A percentile compares a stretch with the other conserved stretches of the same genome.
Evolutionary conservation across 2,329 filamentous ascomycete species (phyloP).

Genomic region (Claviceps quebecensis): DNA sequence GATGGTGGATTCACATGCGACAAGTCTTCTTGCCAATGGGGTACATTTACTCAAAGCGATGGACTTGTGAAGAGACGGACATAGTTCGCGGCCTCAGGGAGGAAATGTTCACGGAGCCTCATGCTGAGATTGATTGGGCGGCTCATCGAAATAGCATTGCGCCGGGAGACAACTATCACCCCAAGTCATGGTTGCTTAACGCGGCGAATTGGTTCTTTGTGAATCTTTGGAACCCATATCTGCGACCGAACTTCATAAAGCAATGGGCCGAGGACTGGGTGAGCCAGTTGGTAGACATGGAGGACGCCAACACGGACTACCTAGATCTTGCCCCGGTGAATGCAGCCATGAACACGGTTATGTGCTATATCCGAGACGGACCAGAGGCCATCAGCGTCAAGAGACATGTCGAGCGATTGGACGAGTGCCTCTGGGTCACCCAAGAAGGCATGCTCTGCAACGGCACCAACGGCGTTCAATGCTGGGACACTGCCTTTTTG

Average conservation of each 20-base stretch:
- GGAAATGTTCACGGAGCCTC: conserved; percentile 71
- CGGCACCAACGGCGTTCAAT: conserved; percentile 95
- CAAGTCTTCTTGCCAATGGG: conserved; percentile 90
- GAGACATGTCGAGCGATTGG: conserved; percentile 64
- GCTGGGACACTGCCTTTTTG: conserved; percentile 87
- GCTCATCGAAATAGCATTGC: conserved; percentile 72
- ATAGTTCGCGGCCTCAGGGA: conserved; percentile 59
- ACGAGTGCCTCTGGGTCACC: conserved; percentile 87
- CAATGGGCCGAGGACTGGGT: conserved; percentile 66
- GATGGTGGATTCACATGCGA: conserved; percentile 98
- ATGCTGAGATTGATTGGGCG: conserved; percentile 64
- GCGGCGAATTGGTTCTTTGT: conserved; percentile 64
- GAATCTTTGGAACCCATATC: conserved; percentile 65
- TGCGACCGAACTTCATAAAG: conserved; percentile 52
- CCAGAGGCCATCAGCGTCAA: conserved; percentile 57
- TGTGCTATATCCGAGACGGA: conserved; percentile 74
- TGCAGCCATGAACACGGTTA: conserved; percentile 76
- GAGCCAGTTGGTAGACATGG: conserved; percentile 73
- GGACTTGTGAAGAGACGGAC: conserved; percentile 61
- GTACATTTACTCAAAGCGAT: conserved; percentile 74
- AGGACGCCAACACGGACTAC: conserved; percentile 86
- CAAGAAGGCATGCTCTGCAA: conserved; percentile 86
- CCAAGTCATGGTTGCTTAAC: conserved; percentile 76
- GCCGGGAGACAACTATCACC: conserved; percentile 75
- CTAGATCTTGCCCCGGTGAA: conserved; percentile 80